Evolutionary conservation across 352 stramenopile genomes (phyloP).

Genomic region (Pythium vanterpoolii): DNA sequence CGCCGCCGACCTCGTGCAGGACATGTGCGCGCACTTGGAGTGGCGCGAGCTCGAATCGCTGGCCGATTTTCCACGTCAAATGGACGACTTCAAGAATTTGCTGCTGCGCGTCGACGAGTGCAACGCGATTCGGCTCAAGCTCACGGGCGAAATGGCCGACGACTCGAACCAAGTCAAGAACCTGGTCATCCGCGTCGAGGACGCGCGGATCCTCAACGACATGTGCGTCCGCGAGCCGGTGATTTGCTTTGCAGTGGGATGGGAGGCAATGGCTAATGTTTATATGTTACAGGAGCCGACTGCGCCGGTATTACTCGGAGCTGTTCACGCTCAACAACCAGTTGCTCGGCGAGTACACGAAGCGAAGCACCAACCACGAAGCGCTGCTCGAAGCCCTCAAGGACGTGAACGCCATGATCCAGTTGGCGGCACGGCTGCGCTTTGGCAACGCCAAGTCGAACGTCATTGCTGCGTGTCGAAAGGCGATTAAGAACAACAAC

Average conservation of each 20-base stretch:
- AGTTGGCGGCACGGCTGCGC: slow-evolving; percentile 84
- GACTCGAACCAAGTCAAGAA: slow-evolving; percentile 91
- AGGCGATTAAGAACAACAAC: slow-evolving; percentile 90
- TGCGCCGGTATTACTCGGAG: slow-evolving; percentile 89
- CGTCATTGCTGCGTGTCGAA: slow-evolving; percentile 80
- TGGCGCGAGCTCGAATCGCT: slow-evolving; percentile 84
- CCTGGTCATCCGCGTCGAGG: slow-evolving; percentile 88
- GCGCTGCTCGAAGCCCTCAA: slow-evolving; percentile 89
- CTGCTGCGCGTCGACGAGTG: slow-evolving; percentile 81
- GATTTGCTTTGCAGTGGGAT: neutral
- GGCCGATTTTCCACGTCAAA: slow-evolving; percentile 86
- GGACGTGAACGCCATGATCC: slow-evolving; percentile 91
- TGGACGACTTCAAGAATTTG: slow-evolving; percentile 76
- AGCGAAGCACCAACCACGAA: slow-evolving; percentile 90
- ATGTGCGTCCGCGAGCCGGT: slow-evolving; percentile 55
- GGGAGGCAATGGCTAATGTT: neutral
- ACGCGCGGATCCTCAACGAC: slow-evolving; percentile 90
- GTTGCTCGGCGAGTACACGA: slow-evolving; percentile 90
- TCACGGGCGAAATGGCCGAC: slow-evolving; percentile 93
- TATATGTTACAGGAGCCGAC: slow-evolving; percentile 40
- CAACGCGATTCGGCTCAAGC: slow-evolving; percentile 85
- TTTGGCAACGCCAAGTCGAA: slow-evolving; percentile 83
- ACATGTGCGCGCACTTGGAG: slow-evolving; percentile 80
- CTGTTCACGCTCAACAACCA: slow-evolving; percentile 91
- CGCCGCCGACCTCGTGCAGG: slow-evolving; percentile 85